Conservation (phyloP, 1,284 basidiomycete species). For the Cutaneotrichosporon sp. region DNA sequence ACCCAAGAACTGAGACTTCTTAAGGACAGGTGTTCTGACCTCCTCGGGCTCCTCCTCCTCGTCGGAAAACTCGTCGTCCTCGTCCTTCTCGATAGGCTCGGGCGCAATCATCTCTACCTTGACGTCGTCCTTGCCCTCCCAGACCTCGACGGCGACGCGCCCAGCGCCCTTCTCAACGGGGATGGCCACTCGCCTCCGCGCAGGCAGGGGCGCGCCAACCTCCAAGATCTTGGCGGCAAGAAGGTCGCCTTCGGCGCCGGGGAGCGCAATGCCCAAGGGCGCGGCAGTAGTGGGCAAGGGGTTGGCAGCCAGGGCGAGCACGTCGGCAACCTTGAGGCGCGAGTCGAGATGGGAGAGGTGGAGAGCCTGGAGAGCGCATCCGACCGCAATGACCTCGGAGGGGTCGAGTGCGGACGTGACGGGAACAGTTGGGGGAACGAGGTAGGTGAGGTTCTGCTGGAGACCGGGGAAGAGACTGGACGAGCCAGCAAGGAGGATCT, state of each 20-base stretch:
- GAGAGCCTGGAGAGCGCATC: conserved; percentile 80
- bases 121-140: conserved; percentile 78
- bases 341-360: conserved; percentile 57
- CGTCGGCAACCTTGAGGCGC: conserved; percentile 46
- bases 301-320: conserved; percentile 54
- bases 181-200: conserved; percentile 64
- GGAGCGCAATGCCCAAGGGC: conserved; percentile 77
- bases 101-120: conserved; percentile 61
- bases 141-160: conserved; percentile 70
- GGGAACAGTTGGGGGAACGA: conserved; percentile 63
- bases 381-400: conserved; percentile 81
- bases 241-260: conserved; percentile 54
- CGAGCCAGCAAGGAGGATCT: conserved; percentile 85
- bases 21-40: conserved; percentile 62
- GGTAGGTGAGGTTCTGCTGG: conserved; percentile 64
- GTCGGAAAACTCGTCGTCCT: conserved; percentile 32
- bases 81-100: conserved; percentile 41
- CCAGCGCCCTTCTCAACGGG: conserved; percentile 59
- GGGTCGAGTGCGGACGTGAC: conserved; percentile 66
- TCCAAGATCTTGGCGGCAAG: conserved; percentile 58
- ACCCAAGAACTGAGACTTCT: conserved; percentile 56
- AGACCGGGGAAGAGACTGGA: conserved; percentile 81
- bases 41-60: conserved; percentile 60
- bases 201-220: conserved; percentile 73
- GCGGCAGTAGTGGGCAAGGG: conserved; percentile 57